A percentile compares a stretch with the other conserved stretches of the same genome.
phyloP scores from a whole-genome alignment of 2,329 filamentous ascomycete genomes.

The Alternaria viburni region DNA sequence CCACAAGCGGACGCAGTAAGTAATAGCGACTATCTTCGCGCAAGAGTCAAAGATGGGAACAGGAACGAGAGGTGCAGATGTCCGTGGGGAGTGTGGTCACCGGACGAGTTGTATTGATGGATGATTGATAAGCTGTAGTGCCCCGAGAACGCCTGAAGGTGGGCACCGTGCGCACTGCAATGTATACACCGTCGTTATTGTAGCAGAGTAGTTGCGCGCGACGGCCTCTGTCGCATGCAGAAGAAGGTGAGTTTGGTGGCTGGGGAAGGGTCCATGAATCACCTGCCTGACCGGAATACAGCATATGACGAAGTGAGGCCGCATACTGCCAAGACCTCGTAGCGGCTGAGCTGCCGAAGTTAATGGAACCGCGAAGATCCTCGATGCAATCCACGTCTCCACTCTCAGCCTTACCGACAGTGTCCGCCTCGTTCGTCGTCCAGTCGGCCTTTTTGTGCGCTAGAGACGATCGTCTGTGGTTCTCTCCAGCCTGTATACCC shows the following conservation, averaged over 20 bases:
- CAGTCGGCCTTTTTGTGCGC: neutral
- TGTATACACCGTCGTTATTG: conserved; percentile 15
- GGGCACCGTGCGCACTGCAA: conserved; percentile 14
- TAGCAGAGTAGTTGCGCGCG: conserved; percentile 11
- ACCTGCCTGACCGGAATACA: conserved; percentile 13
- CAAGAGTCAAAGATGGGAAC: conserved; percentile 26
- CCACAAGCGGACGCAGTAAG: conserved; percentile 26
- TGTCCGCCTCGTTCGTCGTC: neutral
- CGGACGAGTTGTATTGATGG: conserved; percentile 7
- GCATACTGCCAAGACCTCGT: conserved; percentile 14
- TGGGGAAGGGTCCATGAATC: conserved; percentile 21
- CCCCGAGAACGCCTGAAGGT: conserved; percentile 1
- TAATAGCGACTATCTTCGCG: conserved; percentile 13
- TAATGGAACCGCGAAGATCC: conserved; percentile 26
- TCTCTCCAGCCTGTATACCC: neutral
- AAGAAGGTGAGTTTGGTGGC: conserved; percentile 21
- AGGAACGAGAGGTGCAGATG: conserved; percentile 25
- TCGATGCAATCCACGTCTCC: conserved; percentile 22
- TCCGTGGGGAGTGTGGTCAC: conserved; percentile 9
- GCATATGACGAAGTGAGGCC: conserved; percentile 21
- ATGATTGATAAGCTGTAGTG: conserved; percentile 15
- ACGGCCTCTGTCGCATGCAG: conserved; percentile 18
- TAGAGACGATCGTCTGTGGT: neutral
- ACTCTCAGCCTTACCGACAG: conserved; percentile 21
- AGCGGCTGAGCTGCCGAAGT: conserved; percentile 21